These are phyloP conservation scores for Mallotus japonicus DNA, from an alignment of 441 rosid genomes.

Conservation along the genomic window DNA sequence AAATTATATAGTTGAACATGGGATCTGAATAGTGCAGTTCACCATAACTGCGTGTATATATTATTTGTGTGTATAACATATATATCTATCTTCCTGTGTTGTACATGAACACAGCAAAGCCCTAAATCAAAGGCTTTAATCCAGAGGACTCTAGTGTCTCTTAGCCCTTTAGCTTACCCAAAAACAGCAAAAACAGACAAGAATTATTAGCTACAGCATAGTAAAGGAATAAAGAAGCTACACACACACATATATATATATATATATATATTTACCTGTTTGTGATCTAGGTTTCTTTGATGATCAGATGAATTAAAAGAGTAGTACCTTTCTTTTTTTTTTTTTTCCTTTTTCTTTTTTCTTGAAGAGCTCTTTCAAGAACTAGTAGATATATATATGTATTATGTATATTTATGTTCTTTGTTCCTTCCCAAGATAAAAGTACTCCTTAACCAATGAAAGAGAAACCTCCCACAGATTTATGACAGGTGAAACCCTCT, in stretches of 20 bases:
- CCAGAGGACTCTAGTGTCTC: conserved; percentile 29
- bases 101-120: conserved; percentile 30
- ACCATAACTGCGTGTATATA: conserved; percentile 11
- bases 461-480: conserved; percentile 26
- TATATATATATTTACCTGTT: conserved; percentile 23
- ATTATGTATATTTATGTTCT: conserved; percentile 5
- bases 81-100: neutral
- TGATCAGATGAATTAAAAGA: conserved; percentile 40
- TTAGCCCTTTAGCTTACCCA: conserved; percentile 36
- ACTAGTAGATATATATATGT: neutral
- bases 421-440: conserved; percentile 35
- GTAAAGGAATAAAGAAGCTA: conserved; percentile 22
- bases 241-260: conserved; percentile 4
- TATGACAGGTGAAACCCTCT: conserved; percentile 30
- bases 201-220: conserved; percentile 25
- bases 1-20: conserved; percentile 19
- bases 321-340: conserved; percentile 33
- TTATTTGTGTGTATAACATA: neutral
- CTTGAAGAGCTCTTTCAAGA: conserved; percentile 36
- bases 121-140: conserved; percentile 45
- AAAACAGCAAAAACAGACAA: conserved; percentile 29
- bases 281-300: conserved; percentile 44
- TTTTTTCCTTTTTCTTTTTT: conserved; percentile 1
- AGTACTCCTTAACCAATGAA: conserved; percentile 43
- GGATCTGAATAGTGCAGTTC: conserved; percentile 42